Evolutionary conservation across 768 basidiomycete genomes (phyloP), one percentile per base, ranked within the genome.

Genomic region (Daedaleopsis nitida): DNA sequence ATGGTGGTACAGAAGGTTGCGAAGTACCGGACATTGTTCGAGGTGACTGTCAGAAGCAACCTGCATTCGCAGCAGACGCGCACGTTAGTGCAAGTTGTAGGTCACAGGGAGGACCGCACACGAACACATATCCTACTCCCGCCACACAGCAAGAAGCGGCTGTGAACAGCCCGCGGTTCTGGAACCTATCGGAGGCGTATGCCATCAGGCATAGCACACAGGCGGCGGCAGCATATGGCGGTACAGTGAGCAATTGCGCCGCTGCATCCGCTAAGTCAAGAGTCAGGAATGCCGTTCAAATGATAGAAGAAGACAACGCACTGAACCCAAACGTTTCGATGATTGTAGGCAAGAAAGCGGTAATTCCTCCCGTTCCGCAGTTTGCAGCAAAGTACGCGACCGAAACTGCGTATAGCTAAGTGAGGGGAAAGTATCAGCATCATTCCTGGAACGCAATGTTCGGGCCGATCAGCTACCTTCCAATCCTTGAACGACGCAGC

Each of bases 341-440:
- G 66, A 94, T 91, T 3, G 91, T 93, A 3, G 92, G 92, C 57
- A 94, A 74, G 76, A 94, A 94, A 0, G 91, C 90, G 32, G 87
- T 86, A 37, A 88, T 88, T 8, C 91, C 89, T 19, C 89, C 86
- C 16, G 92, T 76, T 23, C 89, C 87, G 54, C 83, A 84, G 67
- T 92, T 92, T 52, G 89, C 74, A 34, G 88, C 90, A 68, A 92
- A 91, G 70, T 91, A 92, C 62, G 91, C 85, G 35, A 86, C 80
- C 0, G 90, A 91, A 0, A 79, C 89, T 10, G 77, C 67, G 66
- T 90, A 88, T 27, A 86, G 77, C 86, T 86, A 48, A 12, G 39
- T 11, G 34, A 10, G 52, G 45, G 39, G 27, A 35, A 54, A 5
- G 13, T 48, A 11, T 23, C 8, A 49, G 19, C 23, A 27, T 13